Conservation (phyloP, 1,139 yeast species). For the Geotrichum carabidarum region DNA sequence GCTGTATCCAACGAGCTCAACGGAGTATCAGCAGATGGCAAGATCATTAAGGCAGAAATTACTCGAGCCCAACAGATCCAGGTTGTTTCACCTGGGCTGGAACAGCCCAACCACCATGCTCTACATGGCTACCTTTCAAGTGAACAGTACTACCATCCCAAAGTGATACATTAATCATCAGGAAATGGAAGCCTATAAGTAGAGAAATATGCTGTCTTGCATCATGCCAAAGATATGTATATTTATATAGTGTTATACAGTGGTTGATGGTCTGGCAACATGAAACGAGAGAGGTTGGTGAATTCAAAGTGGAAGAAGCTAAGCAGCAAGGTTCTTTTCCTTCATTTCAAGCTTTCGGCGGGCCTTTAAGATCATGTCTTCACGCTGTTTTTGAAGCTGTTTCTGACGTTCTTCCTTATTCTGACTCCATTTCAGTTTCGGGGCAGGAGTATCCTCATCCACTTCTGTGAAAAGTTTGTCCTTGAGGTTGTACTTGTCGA, state of each 20-base stretch:
- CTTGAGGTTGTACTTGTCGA: constrained; percentile 30
- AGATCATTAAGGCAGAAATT: constrained; percentile 24
- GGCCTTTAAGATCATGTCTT: constrained; percentile 49
- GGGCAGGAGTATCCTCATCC: constrained; percentile 15
- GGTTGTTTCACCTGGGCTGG: background rate
- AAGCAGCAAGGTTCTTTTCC: constrained; percentile 11
- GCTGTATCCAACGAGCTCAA: constrained; percentile 25
- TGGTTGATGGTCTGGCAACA: background rate
- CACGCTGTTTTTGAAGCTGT: constrained; percentile 45
- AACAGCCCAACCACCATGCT: too few species aligned
- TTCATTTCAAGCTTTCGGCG: constrained; percentile 41
- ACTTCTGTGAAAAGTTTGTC: constrained; percentile 16
- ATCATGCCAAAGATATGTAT: background rate
- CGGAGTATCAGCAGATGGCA: constrained; percentile 30
- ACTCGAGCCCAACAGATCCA: constrained; percentile 2
- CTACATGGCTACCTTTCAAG: too few species aligned
- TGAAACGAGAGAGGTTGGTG: too few species aligned
- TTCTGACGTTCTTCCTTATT: constrained; percentile 41
- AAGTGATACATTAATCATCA: background rate
- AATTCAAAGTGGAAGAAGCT: background rate
- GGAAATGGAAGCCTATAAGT: background rate
- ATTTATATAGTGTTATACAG: background rate
- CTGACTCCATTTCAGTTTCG: constrained; percentile 38
- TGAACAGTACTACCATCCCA: too few species aligned
- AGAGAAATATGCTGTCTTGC: background rate